A percentile compares a stretch with the other conserved stretches of the same genome.
Conservation (phyloP, 2,329 filamentous ascomycete genomes). For the Scorias spongiosa region DNA sequence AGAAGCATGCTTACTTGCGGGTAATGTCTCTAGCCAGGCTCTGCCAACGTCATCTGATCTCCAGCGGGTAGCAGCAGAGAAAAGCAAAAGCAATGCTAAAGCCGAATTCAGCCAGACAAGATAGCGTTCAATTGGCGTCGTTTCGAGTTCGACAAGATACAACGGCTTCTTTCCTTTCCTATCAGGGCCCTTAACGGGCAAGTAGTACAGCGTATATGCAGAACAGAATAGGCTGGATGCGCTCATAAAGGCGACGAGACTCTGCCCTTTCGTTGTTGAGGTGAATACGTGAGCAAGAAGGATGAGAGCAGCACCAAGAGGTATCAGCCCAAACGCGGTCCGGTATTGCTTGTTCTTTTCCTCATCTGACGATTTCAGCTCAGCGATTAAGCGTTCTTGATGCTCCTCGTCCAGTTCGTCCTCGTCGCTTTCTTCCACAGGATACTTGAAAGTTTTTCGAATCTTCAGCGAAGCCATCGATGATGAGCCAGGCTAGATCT, state of each 20-base stretch:
- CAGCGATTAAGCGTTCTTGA: constrained; percentile 49
- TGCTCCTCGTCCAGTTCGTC: constrained; percentile 55
- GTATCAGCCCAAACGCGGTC: constrained; percentile 42
- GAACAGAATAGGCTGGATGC: constrained; percentile 50
- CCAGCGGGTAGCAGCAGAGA: constrained; percentile 29
- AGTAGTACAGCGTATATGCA: constrained; percentile 38
- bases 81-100: constrained; percentile 38
- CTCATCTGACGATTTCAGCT: constrained; percentile 39
- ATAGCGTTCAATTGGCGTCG: constrained; percentile 39
- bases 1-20: constrained; percentile 10
- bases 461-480: constrained; percentile 45
- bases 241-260: constrained; percentile 38
- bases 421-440: constrained; percentile 41
- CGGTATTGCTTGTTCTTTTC: constrained; percentile 21
- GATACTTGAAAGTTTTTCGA: constrained; percentile 65
- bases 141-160: constrained; percentile 14
- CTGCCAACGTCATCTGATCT: constrained; percentile 13
- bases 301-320: constrained; percentile 39
- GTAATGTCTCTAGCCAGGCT: constrained; percentile 24
- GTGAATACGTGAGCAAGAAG: constrained; percentile 36
- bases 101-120: constrained; percentile 46
- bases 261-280: constrained; percentile 23
- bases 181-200: constrained; percentile 27
- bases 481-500: too few species aligned
- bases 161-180: constrained; percentile 18